A percentile compares a stretch with the other conserved stretches of the same genome.
Evolutionary conservation across 495 filamentous ascomycete genomes (phyloP).

Genomic region (Bombardia bombarda): DNA sequence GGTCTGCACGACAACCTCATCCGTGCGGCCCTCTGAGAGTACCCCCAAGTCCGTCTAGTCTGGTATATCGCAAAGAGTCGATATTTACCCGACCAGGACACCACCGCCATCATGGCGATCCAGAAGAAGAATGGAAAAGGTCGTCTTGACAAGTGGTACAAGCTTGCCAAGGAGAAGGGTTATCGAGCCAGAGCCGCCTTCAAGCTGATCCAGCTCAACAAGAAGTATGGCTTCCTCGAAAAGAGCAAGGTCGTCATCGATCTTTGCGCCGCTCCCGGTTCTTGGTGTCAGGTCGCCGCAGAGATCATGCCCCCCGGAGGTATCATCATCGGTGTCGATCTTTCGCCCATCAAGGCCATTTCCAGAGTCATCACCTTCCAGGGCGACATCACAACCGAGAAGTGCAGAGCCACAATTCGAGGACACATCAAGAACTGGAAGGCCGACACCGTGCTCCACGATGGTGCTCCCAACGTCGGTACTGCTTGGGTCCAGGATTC

Average conservation of each 20-base stretch:
- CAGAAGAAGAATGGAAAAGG: constrained; percentile 99
- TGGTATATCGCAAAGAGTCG: too few species aligned
- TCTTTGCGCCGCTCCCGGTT: constrained; percentile 95
- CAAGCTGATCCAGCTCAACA: constrained; percentile 97
- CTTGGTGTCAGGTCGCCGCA: constrained; percentile 97
- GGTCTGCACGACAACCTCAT: constrained; percentile 1
- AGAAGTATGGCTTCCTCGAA: constrained; percentile 96
- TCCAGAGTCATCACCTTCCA: constrained; percentile 91
- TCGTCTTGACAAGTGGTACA: constrained; percentile 92
- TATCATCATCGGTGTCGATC: constrained; percentile 90
- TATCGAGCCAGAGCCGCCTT: constrained; percentile 95
- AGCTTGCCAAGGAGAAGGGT: constrained; percentile 92
- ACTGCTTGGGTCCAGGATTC: constrained; percentile 98
- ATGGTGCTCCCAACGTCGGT: constrained; percentile 97
- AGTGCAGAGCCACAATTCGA: constrained; percentile 86
- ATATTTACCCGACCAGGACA: neutral
- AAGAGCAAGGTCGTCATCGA: constrained; percentile 93
- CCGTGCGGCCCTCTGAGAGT: constrained; percentile 1
- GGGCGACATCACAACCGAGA: constrained; percentile 95
- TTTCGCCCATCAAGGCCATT: constrained; percentile 93
- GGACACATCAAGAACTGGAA: constrained; percentile 95
- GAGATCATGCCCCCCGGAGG: constrained; percentile 88
- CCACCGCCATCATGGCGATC: constrained; percentile 64
- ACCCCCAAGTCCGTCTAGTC: too few species aligned
- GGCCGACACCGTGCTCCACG: constrained; percentile 93